Evolutionary conservation across 495 filamentous ascomycete genomes (phyloP).

Genomic region (Podospora australis): DNA sequence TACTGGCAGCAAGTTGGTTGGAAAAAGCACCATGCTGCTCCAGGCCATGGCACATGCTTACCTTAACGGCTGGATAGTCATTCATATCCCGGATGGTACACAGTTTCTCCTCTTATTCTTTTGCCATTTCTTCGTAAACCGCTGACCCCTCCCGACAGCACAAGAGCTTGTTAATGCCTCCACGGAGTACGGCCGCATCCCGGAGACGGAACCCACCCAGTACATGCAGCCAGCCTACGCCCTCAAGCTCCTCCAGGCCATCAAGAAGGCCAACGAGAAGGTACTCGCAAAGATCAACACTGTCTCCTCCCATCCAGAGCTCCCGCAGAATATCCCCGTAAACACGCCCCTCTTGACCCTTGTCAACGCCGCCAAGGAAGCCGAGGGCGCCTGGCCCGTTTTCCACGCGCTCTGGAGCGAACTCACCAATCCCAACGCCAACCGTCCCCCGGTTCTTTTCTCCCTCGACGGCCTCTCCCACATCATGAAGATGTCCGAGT

Average conservation of each 20-base stretch:
- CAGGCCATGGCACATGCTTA: conserved; percentile 82
- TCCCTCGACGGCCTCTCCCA: conserved; percentile 70
- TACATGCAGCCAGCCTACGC: conserved; percentile 76
- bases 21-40: conserved; percentile 79
- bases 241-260: conserved; percentile 61
- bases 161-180: conserved; percentile 73
- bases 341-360: conserved; percentile 62
- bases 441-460: conserved; percentile 74
- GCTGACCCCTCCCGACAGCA: conserved; percentile 42
- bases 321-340: conserved; percentile 47
- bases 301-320: conserved; percentile 53
- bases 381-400: conserved; percentile 68
- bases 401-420: conserved; percentile 80
- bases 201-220: conserved; percentile 43
- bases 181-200: conserved; percentile 71
- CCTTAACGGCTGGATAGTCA: conserved; percentile 78
- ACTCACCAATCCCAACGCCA: conserved; percentile 49
- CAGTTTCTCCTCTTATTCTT: too few relatives aligned
- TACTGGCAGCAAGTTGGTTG: conserved; percentile 64
- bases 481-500: conserved; percentile 68
- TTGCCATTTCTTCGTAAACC: too few relatives aligned
- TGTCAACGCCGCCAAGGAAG: conserved; percentile 63
- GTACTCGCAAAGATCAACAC: conserved; percentile 55
- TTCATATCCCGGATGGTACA: conserved; percentile 84
- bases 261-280: conserved; percentile 62